These are phyloP conservation scores for Sambucus nigra DNA, from an alignment of 129 eudicot species.

Conservation along the genomic window DNA sequence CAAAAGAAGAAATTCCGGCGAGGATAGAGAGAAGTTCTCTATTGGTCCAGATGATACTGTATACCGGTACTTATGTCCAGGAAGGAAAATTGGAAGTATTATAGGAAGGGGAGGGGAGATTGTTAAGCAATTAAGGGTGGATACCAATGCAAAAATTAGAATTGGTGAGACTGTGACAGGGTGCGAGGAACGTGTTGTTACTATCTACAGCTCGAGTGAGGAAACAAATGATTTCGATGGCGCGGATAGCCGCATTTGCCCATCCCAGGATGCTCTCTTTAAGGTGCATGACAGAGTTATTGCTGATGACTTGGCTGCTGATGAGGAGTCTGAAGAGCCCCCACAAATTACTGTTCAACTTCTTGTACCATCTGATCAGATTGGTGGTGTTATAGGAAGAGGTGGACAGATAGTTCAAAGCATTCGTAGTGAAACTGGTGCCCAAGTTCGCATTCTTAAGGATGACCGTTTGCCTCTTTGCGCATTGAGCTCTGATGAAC, in stretches of 20 bases:
- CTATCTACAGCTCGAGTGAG: slow-evolving; percentile 74
- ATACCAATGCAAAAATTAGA: slow-evolving; percentile 77
- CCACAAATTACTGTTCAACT: slow-evolving; percentile 57
- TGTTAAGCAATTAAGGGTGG: slow-evolving; percentile 77
- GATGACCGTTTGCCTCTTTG: slow-evolving; percentile 83
- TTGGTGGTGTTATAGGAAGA: slow-evolving; percentile 92
- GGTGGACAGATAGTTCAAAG: slow-evolving; percentile 88
- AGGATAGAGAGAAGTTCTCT: slow-evolving; percentile 47
- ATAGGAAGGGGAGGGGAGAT: slow-evolving; percentile 98
- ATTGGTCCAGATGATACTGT: slow-evolving; percentile 89
- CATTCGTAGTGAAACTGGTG: slow-evolving; percentile 82
- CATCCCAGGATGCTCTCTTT: slow-evolving; percentile 86
- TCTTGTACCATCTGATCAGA: slow-evolving; percentile 92
- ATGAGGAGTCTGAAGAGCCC: slow-evolving; percentile 48
- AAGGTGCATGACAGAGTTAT: slow-evolving; percentile 81
- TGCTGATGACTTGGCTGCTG: slow-evolving; percentile 52
- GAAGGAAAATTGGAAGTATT: slow-evolving; percentile 80
- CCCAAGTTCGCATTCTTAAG: slow-evolving; percentile 85
- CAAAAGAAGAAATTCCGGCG: slow-evolving; percentile 50
- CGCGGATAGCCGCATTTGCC: slow-evolving; percentile 54
- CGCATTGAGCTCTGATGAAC: slow-evolving; percentile 86
- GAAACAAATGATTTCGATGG: slow-evolving; percentile 82
- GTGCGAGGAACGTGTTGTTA: slow-evolving; percentile 80
- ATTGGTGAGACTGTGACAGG: slow-evolving; percentile 88
- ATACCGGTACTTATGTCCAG: slow-evolving; percentile 84